These are phyloP conservation scores for Leccinum obscurum DNA, from an alignment of 768 basidiomycete species.

Conservation along the genomic window DNA sequence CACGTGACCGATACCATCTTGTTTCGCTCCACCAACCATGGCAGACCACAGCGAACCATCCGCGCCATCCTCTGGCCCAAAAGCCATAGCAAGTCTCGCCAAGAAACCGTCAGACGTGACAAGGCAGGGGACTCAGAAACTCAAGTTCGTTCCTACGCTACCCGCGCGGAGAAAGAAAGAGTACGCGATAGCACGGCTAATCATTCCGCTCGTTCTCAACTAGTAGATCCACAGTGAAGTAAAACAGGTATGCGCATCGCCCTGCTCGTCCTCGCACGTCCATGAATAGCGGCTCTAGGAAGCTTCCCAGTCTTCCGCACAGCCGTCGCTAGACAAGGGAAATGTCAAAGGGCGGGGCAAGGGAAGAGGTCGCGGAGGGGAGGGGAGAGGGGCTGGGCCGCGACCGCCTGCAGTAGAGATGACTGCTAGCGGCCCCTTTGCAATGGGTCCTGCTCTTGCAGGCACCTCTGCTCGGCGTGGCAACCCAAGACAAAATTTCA, in stretches of 20 bases:
- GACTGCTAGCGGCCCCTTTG: slow-evolving; percentile 86
- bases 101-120: slow-evolving; percentile 73
- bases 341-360: slow-evolving; percentile 51
- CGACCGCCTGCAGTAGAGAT: slow-evolving; percentile 60
- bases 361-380: slow-evolving; percentile 54
- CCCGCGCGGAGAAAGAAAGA: slow-evolving; percentile 79
- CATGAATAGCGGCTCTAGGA: slow-evolving; percentile 42
- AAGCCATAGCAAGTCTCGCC: slow-evolving; percentile 75
- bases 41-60: slow-evolving; percentile 14
- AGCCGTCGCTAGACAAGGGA: slow-evolving; percentile 36
- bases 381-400: slow-evolving; percentile 47
- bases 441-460: slow-evolving; percentile 77
- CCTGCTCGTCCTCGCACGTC: neutral
- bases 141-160: slow-evolving; percentile 79
- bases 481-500: slow-evolving; percentile 56
- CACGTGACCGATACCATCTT: slow-evolving; percentile 21
- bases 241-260: slow-evolving; percentile 52
- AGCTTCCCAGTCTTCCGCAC: slow-evolving; percentile 35
- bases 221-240: slow-evolving; percentile 49
- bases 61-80: slow-evolving; percentile 38
- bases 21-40: slow-evolving; percentile 12
- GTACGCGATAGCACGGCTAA: slow-evolving; percentile 44
- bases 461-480: slow-evolving; percentile 53
- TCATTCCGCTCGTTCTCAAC: slow-evolving; percentile 9
- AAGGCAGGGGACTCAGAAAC: slow-evolving; percentile 69